Evolutionary conservation across 139 green algal species (phyloP).

Genomic region (Eudorina sp.): DNA sequence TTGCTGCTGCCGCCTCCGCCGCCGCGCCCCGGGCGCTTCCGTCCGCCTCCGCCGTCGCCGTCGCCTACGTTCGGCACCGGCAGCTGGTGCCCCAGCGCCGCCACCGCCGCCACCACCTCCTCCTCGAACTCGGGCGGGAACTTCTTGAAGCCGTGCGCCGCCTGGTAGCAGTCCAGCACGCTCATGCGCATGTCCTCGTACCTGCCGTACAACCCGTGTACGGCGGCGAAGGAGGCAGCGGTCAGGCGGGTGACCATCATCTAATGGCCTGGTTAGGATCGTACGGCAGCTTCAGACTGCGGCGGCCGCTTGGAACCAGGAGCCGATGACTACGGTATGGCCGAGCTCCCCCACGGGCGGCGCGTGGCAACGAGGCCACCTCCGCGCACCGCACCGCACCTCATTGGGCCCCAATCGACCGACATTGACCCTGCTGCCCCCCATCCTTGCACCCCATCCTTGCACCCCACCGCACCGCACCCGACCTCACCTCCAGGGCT

Average conservation of each 20-base stretch:
- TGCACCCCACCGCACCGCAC: background rate
- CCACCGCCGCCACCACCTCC: conserved; percentile 5
- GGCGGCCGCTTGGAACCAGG: too few species aligned
- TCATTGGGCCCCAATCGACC: background rate
- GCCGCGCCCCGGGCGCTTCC: background rate
- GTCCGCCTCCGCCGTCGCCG: background rate
- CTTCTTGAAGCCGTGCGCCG: conserved; percentile 1
- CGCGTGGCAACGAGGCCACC: too few species aligned
- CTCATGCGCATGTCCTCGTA: conserved; percentile 25
- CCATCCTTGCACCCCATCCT: background rate
- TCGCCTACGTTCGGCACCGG: background rate
- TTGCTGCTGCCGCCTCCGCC: background rate
- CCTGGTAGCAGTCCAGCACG: conserved; percentile 37
- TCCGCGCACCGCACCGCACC: background rate
- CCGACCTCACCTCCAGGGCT: background rate
- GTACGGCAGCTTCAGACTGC: too few species aligned
- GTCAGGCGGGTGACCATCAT: background rate
- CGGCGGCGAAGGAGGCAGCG: background rate
- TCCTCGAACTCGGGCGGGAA: background rate
- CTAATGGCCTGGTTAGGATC: too few species aligned
- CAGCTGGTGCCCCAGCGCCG: background rate
- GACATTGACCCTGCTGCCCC: background rate
- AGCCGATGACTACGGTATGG: too few species aligned
- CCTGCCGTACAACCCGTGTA: background rate
- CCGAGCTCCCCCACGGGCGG: too few species aligned